Evolutionary conservation across 202 grass and related monocot genomes (phyloP), one percentile per base, ranked within the genome.

Genomic region (Setaria italica): DNA sequence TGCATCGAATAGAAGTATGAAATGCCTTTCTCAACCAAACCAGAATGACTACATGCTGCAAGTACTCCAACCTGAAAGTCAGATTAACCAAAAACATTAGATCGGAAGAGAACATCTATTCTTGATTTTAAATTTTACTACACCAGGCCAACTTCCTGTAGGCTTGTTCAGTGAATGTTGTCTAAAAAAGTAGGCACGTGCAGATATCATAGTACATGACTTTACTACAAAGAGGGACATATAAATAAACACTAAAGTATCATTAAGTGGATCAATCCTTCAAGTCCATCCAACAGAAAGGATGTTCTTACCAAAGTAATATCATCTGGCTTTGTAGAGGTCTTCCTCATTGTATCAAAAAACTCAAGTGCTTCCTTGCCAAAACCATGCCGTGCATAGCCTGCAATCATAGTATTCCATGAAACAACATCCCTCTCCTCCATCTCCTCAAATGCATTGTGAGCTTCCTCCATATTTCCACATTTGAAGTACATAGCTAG

Each of bases 401-500:
- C 96, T 7, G 84, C 87, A 88, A 95, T 94, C 90, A 94, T 90
- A 72, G 96, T 98, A 68, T 98, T 95, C 93, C 96, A 98, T 12
- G 96, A 96, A 71, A 97, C 87, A 67, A 83, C 57, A 76, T 95
- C 90, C 78, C 70, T 95, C 55, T 94, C 95, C 35, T 74, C 86
- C 96, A 98, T 94, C 84, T 94, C 90, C 57, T 95, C 88, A 78
- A 98, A 98, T 64, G 79, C 86, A 82, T 88, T 90, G 29, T 54
- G 78, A 51, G 93, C 96, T 60, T 94, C 80, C 46, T 92, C 86
- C 89, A 94, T 85, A 62, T 64, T 84, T n/a, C 96, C 96, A 10
- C 96, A 98, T 95, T 95, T 98, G 62, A 95, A 95, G 63, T 98
- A 98, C 93, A 98, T 94, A 50, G 93, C 86, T 79, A 98, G 49